phyloP scores from a whole-genome alignment of 2,329 filamentous ascomycete genomes.

The Fusarium concolor region DNA sequence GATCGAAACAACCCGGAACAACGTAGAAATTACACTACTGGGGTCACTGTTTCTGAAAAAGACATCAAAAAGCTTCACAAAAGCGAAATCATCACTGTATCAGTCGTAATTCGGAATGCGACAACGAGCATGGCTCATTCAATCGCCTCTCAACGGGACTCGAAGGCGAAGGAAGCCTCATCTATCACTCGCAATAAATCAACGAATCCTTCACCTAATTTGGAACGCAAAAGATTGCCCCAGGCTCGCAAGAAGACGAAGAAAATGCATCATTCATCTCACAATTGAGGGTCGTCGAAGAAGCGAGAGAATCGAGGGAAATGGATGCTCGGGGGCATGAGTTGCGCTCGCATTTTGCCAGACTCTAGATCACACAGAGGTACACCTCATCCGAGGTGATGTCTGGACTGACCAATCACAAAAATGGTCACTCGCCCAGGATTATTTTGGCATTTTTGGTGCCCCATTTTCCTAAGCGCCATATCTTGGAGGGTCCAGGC shows the following conservation, averaged over 20 bases:
- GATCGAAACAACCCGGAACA: slow-evolving; percentile 14
- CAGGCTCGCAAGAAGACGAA: slow-evolving; percentile 31
- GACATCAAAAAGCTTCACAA: slow-evolving; percentile 18
- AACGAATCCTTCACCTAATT: slow-evolving; percentile 21
- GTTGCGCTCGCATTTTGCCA: slow-evolving; percentile 46
- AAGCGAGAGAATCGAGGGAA: slow-evolving; percentile 47
- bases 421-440: slow-evolving; percentile 52
- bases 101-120: slow-evolving; percentile 49
- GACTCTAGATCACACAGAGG: slow-evolving; percentile 51
- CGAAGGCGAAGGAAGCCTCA: slow-evolving; percentile 22
- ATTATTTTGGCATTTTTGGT: slow-evolving; percentile 52
- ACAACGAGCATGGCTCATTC: slow-evolving; percentile 45
- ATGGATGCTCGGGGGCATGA: slow-evolving; percentile 47
- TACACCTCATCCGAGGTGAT: slow-evolving; percentile 52
- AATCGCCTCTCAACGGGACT: slow-evolving; percentile 32
- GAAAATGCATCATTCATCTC: slow-evolving; percentile 50
- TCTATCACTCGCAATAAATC: slow-evolving; percentile 33
- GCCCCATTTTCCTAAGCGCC: slow-evolving; percentile 49
- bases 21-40: slow-evolving; percentile 23
- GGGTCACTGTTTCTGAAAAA: slow-evolving; percentile 33
- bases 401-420: slow-evolving; percentile 54
- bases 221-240: slow-evolving; percentile 41
- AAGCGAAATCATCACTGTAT: slow-evolving; percentile 10
- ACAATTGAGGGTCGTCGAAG: slow-evolving; percentile 47
- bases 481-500: slow-evolving; percentile 42